A percentile compares a stretch with the other conserved stretches of the same genome.
Evolutionary conservation across 2,329 filamentous ascomycete genomes (phyloP).

Genomic region (Samsoniella hepiali): DNA sequence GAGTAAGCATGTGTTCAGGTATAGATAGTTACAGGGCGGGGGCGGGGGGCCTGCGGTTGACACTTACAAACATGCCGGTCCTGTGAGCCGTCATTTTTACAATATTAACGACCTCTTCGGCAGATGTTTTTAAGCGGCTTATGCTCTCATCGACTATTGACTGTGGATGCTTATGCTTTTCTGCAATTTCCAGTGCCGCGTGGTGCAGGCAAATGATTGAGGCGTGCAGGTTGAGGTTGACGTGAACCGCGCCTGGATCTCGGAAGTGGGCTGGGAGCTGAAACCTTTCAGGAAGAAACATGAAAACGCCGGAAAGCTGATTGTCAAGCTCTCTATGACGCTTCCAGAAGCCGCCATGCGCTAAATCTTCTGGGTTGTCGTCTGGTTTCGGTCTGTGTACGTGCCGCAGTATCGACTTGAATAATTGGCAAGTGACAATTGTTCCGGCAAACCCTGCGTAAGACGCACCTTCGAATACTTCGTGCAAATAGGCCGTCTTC

Average conservation of each 20-base stretch:
- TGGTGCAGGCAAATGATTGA: slow-evolving; percentile 86
- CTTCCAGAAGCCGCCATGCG: slow-evolving; percentile 77
- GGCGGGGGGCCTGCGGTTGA: background rate
- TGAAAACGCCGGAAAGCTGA: slow-evolving; percentile 70
- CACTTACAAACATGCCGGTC: slow-evolving; percentile 62
- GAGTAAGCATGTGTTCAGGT: background rate
- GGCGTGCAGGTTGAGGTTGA: slow-evolving; percentile 86
- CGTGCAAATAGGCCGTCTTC: slow-evolving; percentile 58
- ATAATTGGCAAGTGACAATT: slow-evolving; percentile 71
- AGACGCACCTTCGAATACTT: slow-evolving; percentile 58
- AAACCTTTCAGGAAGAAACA: slow-evolving; percentile 73
- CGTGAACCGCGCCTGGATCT: slow-evolving; percentile 72
- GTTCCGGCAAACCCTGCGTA: slow-evolving; percentile 72
- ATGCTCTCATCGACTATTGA: slow-evolving; percentile 68
- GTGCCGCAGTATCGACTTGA: slow-evolving; percentile 78
- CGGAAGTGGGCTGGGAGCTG: slow-evolving; percentile 66
- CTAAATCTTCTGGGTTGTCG: slow-evolving; percentile 71
- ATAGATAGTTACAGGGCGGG: background rate
- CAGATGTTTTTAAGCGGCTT: slow-evolving; percentile 71
- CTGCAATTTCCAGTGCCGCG: slow-evolving; percentile 79
- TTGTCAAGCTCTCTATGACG: slow-evolving; percentile 82
- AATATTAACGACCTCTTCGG: slow-evolving; percentile 79
- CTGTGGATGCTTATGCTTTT: slow-evolving; percentile 64
- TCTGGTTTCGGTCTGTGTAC: slow-evolving; percentile 67
- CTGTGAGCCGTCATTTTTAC: slow-evolving; percentile 75